Evolutionary conservation across 2,329 filamentous ascomycete species (phyloP).

Genomic region (Colletotrichum cuscutae): DNA sequence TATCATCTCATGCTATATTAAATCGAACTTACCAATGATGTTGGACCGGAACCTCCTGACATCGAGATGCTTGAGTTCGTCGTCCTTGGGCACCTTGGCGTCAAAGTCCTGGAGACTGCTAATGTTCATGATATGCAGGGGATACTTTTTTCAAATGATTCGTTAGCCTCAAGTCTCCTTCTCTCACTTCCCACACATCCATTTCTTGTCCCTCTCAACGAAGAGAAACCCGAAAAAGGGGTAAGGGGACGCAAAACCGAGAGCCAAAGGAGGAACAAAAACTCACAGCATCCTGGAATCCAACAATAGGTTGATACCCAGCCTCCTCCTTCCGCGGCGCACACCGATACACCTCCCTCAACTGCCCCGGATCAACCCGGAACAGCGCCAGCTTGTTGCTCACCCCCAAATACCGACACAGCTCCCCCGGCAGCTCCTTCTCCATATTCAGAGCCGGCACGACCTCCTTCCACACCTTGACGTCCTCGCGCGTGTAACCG

Average conservation of each 20-base stretch:
- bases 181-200: not conserved
- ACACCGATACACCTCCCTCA: constrained; percentile 68
- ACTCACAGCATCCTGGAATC: constrained; percentile 77
- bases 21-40: constrained; percentile 65
- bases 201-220: not conserved
- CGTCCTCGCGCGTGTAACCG: constrained; percentile 68
- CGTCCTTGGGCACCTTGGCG: constrained; percentile 62
- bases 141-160: constrained; percentile 60
- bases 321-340: constrained; percentile 68
- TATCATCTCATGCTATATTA: not conserved
- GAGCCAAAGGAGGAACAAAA: not conserved
- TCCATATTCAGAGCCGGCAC: constrained; percentile 66
- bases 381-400: constrained; percentile 75
- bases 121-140: constrained; percentile 75
- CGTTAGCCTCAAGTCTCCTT: not conserved
- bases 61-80: constrained; percentile 62
- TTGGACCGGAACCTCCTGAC: constrained; percentile 77
- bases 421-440: constrained; percentile 68
- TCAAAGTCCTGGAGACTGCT: constrained; percentile 72
- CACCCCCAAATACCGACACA: constrained; percentile 74
- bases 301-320: constrained; percentile 72
- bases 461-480: constrained; percentile 73
- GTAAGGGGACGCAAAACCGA: not conserved
- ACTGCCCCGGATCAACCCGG: constrained; percentile 67
- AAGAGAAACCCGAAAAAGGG: not conserved